phyloP scores from a whole-genome alignment of 164 flowering plant species.

The Magnolia sinica region DNA sequence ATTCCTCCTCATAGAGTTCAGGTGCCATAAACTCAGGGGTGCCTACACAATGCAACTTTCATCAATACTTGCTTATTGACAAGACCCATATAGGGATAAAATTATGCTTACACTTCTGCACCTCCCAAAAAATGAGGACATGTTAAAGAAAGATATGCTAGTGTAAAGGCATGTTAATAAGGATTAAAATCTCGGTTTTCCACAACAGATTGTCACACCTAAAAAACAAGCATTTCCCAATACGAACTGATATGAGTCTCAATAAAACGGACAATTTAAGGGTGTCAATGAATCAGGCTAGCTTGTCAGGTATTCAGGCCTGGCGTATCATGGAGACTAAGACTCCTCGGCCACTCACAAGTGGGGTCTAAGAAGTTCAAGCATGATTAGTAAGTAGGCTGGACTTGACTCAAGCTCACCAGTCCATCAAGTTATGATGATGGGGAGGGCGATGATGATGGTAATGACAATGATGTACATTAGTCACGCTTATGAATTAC shows the following conservation, averaged over 20 bases:
- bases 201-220: not conserved
- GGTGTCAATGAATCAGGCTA: not conserved
- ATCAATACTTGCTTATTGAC: not conserved
- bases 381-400: not conserved
- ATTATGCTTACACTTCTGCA: not conserved
- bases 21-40: slow-evolving; percentile 81
- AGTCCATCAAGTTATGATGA: not conserved
- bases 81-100: too few species aligned
- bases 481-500: not conserved
- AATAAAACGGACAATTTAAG: not conserved
- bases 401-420: not conserved
- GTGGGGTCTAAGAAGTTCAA: too few species aligned
- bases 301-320: too few species aligned
- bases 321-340: too few species aligned
- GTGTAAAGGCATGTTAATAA: not conserved
- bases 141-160: not conserved
- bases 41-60: slow-evolving; percentile 26
- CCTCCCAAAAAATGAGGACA: not conserved
- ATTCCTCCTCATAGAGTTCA: slow-evolving; percentile 64
- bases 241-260: not conserved
- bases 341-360: too few species aligned
- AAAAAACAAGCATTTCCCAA: not conserved
- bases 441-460: not conserved
- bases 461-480: too few species aligned
- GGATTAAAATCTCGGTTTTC: not conserved